Evolutionary conservation across 192 early-diverging fungal genomes (phyloP).

Genomic region (Coemansia sp.): DNA sequence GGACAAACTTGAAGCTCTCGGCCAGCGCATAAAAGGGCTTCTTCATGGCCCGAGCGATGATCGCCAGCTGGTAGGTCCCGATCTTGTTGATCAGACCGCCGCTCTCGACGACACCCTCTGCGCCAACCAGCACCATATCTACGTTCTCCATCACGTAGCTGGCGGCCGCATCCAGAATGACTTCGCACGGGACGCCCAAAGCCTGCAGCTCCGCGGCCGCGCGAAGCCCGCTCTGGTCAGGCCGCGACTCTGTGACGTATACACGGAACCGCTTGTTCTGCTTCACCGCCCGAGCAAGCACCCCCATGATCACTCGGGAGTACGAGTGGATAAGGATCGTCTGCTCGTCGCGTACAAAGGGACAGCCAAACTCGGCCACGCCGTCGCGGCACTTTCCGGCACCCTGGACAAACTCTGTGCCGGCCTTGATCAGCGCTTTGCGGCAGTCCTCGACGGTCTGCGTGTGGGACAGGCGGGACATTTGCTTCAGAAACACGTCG

Average conservation of each 20-base stretch:
- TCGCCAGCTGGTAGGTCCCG: slow-evolving; percentile 91
- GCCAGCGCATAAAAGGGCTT: slow-evolving; percentile 93
- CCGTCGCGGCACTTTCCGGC: slow-evolving; percentile 64
- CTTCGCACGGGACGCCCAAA: slow-evolving; percentile 74
- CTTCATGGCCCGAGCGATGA: slow-evolving; percentile 90
- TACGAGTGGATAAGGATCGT: slow-evolving; percentile 91
- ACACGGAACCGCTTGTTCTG: slow-evolving; percentile 85
- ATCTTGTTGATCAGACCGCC: slow-evolving; percentile 97
- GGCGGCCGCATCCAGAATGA: slow-evolving; percentile 86
- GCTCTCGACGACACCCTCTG: slow-evolving; percentile 96
- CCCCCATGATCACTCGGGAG: slow-evolving; percentile 85
- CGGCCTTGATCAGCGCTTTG: slow-evolving; percentile 60
- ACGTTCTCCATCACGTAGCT: slow-evolving; percentile 94
- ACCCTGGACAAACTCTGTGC: slow-evolving; percentile 66
- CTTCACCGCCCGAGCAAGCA: slow-evolving; percentile 67
- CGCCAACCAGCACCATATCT: slow-evolving; percentile 94
- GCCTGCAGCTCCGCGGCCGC: slow-evolving; percentile 64
- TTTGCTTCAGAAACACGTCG: slow-evolving; percentile 67
- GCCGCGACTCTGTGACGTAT: slow-evolving; percentile 86
- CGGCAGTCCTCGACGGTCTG: slow-evolving; percentile 69
- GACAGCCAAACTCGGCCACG: slow-evolving; percentile 70
- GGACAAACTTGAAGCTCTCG: slow-evolving; percentile 97
- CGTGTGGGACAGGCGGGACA: slow-evolving; percentile 23
- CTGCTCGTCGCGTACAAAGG: slow-evolving; percentile 77
- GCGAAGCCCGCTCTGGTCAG: slow-evolving; percentile 52